Evolutionary conservation across 306 rosid species (phyloP).

Genomic region (Trifolium repens): DNA sequence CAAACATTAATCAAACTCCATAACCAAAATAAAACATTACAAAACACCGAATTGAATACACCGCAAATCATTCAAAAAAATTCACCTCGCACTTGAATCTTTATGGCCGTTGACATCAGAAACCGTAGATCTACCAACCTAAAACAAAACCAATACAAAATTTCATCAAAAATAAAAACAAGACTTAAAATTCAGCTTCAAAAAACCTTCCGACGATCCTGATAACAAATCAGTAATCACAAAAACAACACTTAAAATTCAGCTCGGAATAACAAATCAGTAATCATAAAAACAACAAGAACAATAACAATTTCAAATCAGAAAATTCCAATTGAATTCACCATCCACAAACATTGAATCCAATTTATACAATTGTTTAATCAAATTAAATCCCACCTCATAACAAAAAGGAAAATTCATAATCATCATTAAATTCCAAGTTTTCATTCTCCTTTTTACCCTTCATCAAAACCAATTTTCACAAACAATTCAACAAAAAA

Average conservation of each 20-base stretch:
- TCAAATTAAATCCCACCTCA: neutral
- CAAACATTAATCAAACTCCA: constrained; percentile 24
- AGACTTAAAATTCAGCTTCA: neutral
- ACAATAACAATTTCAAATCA: neutral
- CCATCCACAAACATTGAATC: neutral
- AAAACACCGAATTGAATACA: neutral
- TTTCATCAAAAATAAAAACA: neutral
- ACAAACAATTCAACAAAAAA: neutral
- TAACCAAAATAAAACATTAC: neutral
- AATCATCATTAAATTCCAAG: constrained; percentile 12
- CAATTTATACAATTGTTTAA: neutral
- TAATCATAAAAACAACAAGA: neutral
- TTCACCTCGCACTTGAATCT: constrained; percentile 64
- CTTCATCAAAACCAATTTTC: neutral
- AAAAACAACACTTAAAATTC: no score
- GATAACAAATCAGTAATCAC: no score
- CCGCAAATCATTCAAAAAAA: constrained; percentile 11
- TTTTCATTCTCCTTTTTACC: neutral
- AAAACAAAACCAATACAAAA: constrained; percentile 17
- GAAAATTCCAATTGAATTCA: constrained; percentile 1
- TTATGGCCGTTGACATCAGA: constrained; percentile 64
- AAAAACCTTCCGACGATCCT: neutral
- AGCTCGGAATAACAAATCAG: neutral
- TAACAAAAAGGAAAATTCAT: constrained; percentile 7
- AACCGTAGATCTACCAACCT: constrained; percentile 61